These are phyloP conservation scores for Paradendryphiella salina DNA, from an alignment of 2,329 filamentous ascomycete genomes.

Conservation along the genomic window DNA sequence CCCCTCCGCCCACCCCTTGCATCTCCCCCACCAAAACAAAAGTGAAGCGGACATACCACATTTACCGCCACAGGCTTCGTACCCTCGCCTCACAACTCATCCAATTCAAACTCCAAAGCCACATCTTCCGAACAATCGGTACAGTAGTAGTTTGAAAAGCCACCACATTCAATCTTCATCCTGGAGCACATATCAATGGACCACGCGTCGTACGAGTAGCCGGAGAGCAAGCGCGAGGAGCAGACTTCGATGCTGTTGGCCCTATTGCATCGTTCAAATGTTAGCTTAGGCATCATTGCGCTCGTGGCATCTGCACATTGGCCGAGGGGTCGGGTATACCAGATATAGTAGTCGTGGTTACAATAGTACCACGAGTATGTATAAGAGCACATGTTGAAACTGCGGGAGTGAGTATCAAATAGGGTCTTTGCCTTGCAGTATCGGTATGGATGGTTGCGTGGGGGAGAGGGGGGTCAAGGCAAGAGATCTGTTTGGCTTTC, in stretches of 20 bases:
- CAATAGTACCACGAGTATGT: slow-evolving; percentile 55
- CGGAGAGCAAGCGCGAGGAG: slow-evolving; percentile 49
- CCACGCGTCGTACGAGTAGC: slow-evolving; percentile 55
- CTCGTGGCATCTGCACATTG: neutral
- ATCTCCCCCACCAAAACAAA: neutral
- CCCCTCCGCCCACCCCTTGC: too few species aligned
- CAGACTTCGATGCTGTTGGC: slow-evolving; percentile 53
- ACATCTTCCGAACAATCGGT: slow-evolving; percentile 51
- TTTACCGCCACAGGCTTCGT: neutral
- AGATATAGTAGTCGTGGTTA: slow-evolving; percentile 55
- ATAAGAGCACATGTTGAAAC: slow-evolving; percentile 50
- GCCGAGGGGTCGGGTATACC: slow-evolving; percentile 23
- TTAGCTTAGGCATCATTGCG: neutral
- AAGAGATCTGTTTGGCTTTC: too few species aligned
- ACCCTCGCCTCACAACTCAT: slow-evolving; percentile 38
- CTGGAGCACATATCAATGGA: slow-evolving; percentile 54
- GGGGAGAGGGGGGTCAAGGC: too few species aligned
- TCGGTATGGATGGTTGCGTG: neutral
- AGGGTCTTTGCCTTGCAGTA: neutral
- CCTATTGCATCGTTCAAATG: slow-evolving; percentile 16
- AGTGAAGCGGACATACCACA: slow-evolving; percentile 5
- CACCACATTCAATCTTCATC: slow-evolving; percentile 47
- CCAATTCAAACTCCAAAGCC: slow-evolving; percentile 49
- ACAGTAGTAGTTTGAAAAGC: slow-evolving; percentile 53
- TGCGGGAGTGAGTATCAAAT: neutral